phyloP scores from a whole-genome alignment of 139 green algal genomes.

The Dunaliella primolecta region DNA sequence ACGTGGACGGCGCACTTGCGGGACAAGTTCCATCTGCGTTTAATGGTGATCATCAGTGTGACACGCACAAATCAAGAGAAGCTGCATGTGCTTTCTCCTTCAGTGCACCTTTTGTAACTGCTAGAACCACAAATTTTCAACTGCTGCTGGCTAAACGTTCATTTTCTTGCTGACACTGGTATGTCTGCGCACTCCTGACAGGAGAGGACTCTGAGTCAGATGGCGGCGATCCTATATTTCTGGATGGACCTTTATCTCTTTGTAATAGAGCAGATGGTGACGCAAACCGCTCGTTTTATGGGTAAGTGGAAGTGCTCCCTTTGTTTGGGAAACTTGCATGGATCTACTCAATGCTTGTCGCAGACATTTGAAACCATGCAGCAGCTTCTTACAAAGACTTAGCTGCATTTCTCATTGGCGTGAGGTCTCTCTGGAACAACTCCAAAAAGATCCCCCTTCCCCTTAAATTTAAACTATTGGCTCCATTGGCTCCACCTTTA shows the following conservation, averaged over 20 bases:
- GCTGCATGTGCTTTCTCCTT: background rate
- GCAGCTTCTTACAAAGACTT: too few relatives aligned
- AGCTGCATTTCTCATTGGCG: too few relatives aligned
- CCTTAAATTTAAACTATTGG: too few relatives aligned
- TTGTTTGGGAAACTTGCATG: too few relatives aligned
- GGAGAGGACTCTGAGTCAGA: background rate
- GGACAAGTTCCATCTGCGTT: background rate
- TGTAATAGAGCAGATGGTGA: background rate
- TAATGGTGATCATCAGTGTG: background rate
- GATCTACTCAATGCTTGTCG: too few relatives aligned
- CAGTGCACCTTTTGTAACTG: background rate
- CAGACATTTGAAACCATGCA: too few relatives aligned
- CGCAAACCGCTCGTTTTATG: background rate
- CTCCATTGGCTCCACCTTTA: too few relatives aligned
- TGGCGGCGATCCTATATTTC: background rate
- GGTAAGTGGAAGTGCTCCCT: too few relatives aligned
- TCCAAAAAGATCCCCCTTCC: too few relatives aligned
- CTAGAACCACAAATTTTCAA: background rate
- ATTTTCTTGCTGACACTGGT: background rate
- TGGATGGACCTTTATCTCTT: background rate
- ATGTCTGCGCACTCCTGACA: background rate
- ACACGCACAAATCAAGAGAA: background rate
- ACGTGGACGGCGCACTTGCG: background rate
- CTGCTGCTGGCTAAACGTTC: background rate
- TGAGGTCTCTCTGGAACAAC: too few relatives aligned